These are phyloP conservation scores for Intubia oerlemansii DNA, from an alignment of 2,329 filamentous ascomycete species.

Conservation along the genomic window DNA sequence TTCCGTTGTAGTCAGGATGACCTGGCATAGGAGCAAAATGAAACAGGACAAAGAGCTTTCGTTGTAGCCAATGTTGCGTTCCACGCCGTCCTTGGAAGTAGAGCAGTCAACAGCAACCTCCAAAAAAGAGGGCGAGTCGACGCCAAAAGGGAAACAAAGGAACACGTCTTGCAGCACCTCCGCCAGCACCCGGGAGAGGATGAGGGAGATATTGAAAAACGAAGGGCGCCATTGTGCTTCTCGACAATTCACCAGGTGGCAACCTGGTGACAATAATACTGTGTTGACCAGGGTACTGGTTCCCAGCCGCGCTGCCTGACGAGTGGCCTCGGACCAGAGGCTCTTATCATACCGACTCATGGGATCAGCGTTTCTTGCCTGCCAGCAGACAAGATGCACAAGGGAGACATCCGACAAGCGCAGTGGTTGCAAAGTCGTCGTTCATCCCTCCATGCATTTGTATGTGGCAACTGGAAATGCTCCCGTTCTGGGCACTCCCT, in stretches of 20 bases:
- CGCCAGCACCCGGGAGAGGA: too few species aligned
- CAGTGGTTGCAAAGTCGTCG: too few species aligned
- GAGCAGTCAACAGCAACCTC: too few species aligned
- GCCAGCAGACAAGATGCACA: conserved; percentile 13
- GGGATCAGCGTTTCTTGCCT: conserved; percentile 38
- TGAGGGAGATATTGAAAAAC: too few species aligned
- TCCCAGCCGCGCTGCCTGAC: conserved; percentile 50
- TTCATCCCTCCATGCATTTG: conserved; percentile 1
- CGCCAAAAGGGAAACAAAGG: too few species aligned
- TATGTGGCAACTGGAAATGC: conserved; percentile 30
- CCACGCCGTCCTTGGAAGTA: conserved; percentile 17
- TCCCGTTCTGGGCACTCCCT: conserved; percentile 12
- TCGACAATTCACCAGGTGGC: too few species aligned
- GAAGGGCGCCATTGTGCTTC: too few species aligned
- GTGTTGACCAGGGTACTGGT: conserved; percentile 27
- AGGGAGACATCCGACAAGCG: too few species aligned
- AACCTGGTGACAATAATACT: too few species aligned
- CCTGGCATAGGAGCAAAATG: conserved; percentile 12
- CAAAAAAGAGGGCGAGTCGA: too few species aligned
- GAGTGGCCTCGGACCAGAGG: conserved; percentile 51
- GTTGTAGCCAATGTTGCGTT: conserved; percentile 26
- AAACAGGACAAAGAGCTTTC: conserved; percentile 16
- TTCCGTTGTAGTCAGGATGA: too few species aligned
- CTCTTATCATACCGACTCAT: conserved; percentile 63
- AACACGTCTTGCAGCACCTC: too few species aligned